Evolutionary conservation across 148 eudicot species (phyloP), one percentile per base, ranked within the genome.

Genomic region (Fagopyrum tataricum): DNA sequence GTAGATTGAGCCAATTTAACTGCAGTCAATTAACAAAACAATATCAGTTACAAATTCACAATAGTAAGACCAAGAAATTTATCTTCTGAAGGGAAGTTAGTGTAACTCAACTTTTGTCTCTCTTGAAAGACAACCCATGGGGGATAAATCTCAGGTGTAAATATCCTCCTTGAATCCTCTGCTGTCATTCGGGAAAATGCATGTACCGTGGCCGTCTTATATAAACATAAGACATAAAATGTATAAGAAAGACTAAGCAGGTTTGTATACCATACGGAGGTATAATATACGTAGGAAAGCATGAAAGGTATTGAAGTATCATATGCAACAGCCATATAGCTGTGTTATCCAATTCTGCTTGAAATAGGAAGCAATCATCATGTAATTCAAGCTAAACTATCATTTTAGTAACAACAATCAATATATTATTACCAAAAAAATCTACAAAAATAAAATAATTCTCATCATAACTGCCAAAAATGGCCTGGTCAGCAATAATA

Each of bases 1-100:
- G 86, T 66, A 75, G 59, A 82, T 93, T 93, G 67, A 93, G 90
- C 98, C 98, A 93, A 70, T 67, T 84, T 75, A 93, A 78, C 98
- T 93, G 87, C 78, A 85, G 74, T 44, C 64, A 55, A 26, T n/a
- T 7, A 70, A 70, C 15, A 44, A 11, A 42, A 20, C 52, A 43
- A 44, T 23, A 37, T 42, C 49, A 70, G 26, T 15, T 12, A 64
- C 37, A 31, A 31, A 31, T 31, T 31, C 2, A 31, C 37, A 31
- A 31, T 13, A 44, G 44, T 70, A n/a, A 43, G 5, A 43, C 18
- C 72, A 46, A 18, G 26, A 70, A 10, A n/a, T 41, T 43, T 23
- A 70, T 23, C 43, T 43, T 15, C 11, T 87, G 81, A 87, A 91
- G 76, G 86, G 31, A 70, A 70, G 48, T 43, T 43, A 70, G 44